phyloP scores from a whole-genome alignment of 2,329 filamentous ascomycete species.

The Pseudogymnoascus sp. region DNA sequence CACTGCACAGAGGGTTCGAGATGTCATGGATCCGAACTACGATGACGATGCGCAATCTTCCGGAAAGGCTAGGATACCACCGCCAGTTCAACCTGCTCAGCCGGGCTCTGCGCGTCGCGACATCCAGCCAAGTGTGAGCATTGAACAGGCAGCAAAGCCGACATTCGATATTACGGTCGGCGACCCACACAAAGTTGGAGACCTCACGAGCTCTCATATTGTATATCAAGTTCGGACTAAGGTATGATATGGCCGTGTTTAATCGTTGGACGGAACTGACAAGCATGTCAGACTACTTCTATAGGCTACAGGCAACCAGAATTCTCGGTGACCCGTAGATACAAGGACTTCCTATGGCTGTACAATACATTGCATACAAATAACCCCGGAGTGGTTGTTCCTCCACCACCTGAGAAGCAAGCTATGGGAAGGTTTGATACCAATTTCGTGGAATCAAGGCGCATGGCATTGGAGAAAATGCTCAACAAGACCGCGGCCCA shows the following conservation, averaged over 20 bases:
- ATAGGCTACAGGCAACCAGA: constrained; percentile 91
- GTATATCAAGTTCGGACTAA: constrained; percentile 94
- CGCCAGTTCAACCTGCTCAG: constrained; percentile 50
- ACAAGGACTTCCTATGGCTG: constrained; percentile 95
- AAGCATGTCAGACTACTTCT: constrained; percentile 63
- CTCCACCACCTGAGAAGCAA: constrained; percentile 95
- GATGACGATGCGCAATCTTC: constrained; percentile 52
- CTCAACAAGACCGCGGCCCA: constrained; percentile 90
- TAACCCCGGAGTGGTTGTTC: constrained; percentile 89
- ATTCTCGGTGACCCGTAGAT: constrained; percentile 87
- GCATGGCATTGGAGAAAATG: constrained; percentile 93
- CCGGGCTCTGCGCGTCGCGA: constrained; percentile 43
- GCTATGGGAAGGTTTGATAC: constrained; percentile 91
- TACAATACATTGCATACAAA: constrained; percentile 92
- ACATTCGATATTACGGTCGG: constrained; percentile 85
- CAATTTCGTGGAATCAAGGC: constrained; percentile 89
- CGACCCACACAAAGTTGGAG: constrained; percentile 95
- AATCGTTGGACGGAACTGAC: constrained; percentile 15
- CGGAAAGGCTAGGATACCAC: constrained; percentile 54
- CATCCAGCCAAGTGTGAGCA: constrained; percentile 69
- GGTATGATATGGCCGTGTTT: constrained; percentile 40
- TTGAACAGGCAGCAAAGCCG: constrained; percentile 90
- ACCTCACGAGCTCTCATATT: constrained; percentile 93
- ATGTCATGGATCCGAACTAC: constrained; percentile 56
- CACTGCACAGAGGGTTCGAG: constrained; percentile 33